Evolutionary conservation across 2,329 filamentous ascomycete genomes (phyloP), one percentile per base, ranked within the genome.

Genomic region (Fusarium redolens): DNA sequence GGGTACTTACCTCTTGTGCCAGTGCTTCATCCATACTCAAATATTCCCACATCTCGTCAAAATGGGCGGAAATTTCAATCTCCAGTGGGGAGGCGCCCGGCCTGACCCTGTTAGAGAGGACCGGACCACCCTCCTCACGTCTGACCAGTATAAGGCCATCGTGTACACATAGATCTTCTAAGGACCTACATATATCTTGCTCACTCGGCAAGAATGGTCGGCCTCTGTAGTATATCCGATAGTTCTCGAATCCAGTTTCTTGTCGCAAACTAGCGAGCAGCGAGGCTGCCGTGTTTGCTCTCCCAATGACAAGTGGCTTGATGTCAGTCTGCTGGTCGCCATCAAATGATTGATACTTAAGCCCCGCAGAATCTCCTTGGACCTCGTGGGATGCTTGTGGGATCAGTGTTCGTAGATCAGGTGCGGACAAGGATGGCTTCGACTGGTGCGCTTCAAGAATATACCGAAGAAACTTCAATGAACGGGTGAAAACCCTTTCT

Each of bases 41-140:
- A 77, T 96, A 92, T 47, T 90, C 88, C 87, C 96, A 97, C 30
- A 99, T 83, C 68, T 96, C 91, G 60, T 93, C 88, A 77, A 97
- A 97, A 80, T 97, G 93, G 64, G 91, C 88, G 74, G 96, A 84
- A 28, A 98, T 91, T 75, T 96, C 93, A 17, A 89, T 87, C 78
- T 98, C 94, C 5, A 98, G 87, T 40, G 84, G 87, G 70, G 84
- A 91, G 51, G 84, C 88, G 55, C 84, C 89, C 57, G 82, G 86
- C 69, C 84, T 85, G 58, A 87, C 82, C 35, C 85, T 78, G 69
- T 84, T 75, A 31, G 86, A 78, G 63, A 84, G 81, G 7, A 83
- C 81, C 13, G 83, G 79, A 1, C 82, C 78, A 18, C 87, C 85
- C 25, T 87, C 85, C 47, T 90, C 88, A 20, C 87, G 86, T 74